These are phyloP conservation scores for Alternaria triticimaculans DNA, from an alignment of 2,329 filamentous ascomycete species.

Conservation along the genomic window DNA sequence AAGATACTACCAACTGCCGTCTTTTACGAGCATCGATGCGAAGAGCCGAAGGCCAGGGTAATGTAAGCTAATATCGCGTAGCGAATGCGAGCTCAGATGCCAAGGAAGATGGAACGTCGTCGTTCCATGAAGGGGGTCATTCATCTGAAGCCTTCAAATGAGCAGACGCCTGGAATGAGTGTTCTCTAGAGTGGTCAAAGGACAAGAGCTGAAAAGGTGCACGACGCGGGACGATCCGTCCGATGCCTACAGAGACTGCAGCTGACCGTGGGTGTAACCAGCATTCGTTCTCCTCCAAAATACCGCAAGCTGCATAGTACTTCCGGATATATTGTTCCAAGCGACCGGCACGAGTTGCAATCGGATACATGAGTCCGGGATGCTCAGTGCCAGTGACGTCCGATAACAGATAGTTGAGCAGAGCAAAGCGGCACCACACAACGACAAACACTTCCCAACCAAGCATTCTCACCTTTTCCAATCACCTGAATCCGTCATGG, in stretches of 20 bases:
- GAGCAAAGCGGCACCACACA: background rate
- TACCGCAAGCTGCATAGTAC: background rate
- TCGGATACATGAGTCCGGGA: background rate
- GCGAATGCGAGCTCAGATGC: slow-evolving; percentile 13
- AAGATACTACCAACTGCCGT: slow-evolving; percentile 10
- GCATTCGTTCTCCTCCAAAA: background rate
- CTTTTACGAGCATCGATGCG: background rate
- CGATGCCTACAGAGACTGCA: background rate
- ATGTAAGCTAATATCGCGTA: slow-evolving; percentile 18
- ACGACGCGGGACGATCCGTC: background rate
- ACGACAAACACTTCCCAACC: background rate
- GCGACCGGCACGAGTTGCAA: background rate
- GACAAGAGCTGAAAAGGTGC: background rate
- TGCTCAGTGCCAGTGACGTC: background rate
- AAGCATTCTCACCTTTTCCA: background rate
- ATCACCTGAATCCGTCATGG: slow-evolving; percentile 17
- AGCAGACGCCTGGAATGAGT: background rate
- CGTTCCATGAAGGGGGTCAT: background rate
- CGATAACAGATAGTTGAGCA: background rate
- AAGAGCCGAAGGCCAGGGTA: slow-evolving; percentile 17
- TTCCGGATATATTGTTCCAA: background rate
- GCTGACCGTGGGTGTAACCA: background rate
- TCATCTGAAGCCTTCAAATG: background rate
- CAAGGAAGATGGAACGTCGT: slow-evolving; percentile 15
- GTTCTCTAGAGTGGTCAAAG: background rate